Percentiles rank a stretch among this genome's conserved stretches.
These are phyloP conservation scores for Oxyria digyna DNA, from an alignment of 148 eudicot species.

Conservation along the genomic window DNA sequence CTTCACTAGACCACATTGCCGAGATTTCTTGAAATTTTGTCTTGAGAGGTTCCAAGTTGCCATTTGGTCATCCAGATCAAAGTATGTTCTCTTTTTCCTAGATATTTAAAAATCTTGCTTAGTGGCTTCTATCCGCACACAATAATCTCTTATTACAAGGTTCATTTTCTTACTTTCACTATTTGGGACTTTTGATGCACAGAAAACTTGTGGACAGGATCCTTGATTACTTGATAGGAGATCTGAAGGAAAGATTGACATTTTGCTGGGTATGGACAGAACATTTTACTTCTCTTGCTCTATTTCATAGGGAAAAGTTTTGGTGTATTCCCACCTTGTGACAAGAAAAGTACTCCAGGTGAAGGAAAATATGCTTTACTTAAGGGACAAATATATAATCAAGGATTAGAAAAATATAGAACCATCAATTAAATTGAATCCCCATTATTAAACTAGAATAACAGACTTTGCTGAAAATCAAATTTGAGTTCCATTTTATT, in stretches of 20 bases:
- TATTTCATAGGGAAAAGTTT: neutral
- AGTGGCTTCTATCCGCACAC: neutral
- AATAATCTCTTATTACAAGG: neutral
- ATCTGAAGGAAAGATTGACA: slow-evolving; percentile 44
- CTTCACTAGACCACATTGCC: slow-evolving; percentile 66
- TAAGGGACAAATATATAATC: neutral
- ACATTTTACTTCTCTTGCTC: neutral
- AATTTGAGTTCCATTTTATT: neutral
- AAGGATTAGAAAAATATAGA: no score
- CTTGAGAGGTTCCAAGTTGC: slow-evolving; percentile 77
- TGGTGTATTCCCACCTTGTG: neutral
- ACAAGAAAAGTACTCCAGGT: neutral
- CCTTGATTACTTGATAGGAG: slow-evolving; percentile 70
- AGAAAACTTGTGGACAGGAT: slow-evolving; percentile 66
- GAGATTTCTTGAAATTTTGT: slow-evolving; percentile 78
- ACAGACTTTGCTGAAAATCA: neutral
- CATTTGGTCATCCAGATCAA: slow-evolving; percentile 86
- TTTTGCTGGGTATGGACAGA: slow-evolving; percentile 80
- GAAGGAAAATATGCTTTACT: neutral
- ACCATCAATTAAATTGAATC: neutral
- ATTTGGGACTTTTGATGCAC: slow-evolving; percentile 13
- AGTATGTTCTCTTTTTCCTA: slow-evolving; percentile 20
- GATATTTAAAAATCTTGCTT: neutral
- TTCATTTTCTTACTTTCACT: slow-evolving; percentile 1
- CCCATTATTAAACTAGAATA: neutral